Conservation (phyloP, 1,139 yeast species). For the Yamadazyma membranifaciens region DNA sequence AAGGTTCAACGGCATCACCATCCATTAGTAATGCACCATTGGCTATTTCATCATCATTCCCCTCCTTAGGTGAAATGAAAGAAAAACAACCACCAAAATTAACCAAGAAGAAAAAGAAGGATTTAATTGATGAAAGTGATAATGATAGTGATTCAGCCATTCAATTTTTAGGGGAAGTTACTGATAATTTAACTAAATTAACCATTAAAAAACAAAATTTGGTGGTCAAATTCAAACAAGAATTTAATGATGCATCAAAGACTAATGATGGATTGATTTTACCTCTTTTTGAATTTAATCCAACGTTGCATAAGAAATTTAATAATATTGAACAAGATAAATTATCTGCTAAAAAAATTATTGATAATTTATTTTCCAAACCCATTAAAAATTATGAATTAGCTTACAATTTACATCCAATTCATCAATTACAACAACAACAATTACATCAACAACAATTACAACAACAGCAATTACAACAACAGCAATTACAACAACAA, state of each 20-base stretch:
- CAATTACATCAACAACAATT: conserved; percentile 27
- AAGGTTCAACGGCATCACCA: conserved; percentile 28
- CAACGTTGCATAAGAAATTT: conserved; percentile 14
- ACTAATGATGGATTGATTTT: conserved; percentile 20
- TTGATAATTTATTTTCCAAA: conserved; percentile 40
- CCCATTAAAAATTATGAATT: conserved; percentile 49
- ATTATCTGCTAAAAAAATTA: conserved; percentile 38
- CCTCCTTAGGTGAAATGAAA: conserved; percentile 67
- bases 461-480: conserved; percentile 21
- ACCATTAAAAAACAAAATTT: conserved; percentile 29
- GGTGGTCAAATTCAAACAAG: conserved; percentile 25
- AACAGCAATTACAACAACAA: conserved; percentile 26
- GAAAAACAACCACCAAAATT: conserved; percentile 32
- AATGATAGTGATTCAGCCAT: conserved; percentile 38
- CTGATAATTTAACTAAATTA: conserved; percentile 32
- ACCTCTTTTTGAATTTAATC: conserved; percentile 41
- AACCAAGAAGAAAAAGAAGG: conserved; percentile 27
- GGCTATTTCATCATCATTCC: conserved; percentile 63
- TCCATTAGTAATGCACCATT: conserved; percentile 37
- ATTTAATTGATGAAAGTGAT: conserved; percentile 40
- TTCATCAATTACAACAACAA: conserved; percentile 28
- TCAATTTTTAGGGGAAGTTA: conserved; percentile 36
- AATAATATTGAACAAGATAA: conserved; percentile 37
- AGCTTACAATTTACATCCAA: conserved; percentile 48
- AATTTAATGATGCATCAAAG: conserved; percentile 22